These are phyloP conservation scores for Amylostereum areolatum DNA, from an alignment of 1,284 basidiomycete genomes.

Conservation along the genomic window DNA sequence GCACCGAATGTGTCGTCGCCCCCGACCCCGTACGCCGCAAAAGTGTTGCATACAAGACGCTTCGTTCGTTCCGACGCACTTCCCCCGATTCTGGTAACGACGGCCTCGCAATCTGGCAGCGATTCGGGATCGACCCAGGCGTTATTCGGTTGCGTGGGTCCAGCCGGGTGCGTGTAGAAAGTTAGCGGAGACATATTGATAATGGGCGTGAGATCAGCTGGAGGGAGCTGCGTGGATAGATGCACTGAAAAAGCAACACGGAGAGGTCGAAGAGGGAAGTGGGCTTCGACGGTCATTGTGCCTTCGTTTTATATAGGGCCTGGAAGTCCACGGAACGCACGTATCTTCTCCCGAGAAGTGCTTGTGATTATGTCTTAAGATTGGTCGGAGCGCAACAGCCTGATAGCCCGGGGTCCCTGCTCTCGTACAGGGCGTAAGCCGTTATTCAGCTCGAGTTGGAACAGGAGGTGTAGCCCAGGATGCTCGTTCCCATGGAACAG, in stretches of 20 bases:
- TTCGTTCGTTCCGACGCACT: conserved; percentile 56
- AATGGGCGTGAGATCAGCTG: no score
- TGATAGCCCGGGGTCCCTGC: no score
- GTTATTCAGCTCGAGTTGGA: no score
- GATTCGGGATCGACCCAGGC: conserved; percentile 59
- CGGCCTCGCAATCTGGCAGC: conserved; percentile 44
- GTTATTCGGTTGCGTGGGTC: conserved; percentile 13
- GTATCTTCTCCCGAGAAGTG: no score
- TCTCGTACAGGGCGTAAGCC: no score
- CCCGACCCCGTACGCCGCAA: conserved; percentile 61
- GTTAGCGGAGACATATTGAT: no score
- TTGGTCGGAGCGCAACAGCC: no score
- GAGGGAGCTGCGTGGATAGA: not conserved
- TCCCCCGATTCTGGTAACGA: conserved; percentile 49
- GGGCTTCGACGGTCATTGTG: not conserved
- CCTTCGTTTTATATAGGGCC: not conserved
- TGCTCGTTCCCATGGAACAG: not conserved
- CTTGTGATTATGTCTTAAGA: no score
- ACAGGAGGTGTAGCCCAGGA: no score
- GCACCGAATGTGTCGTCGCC: conserved; percentile 53
- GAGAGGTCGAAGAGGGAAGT: not conserved
- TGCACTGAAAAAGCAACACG: not conserved
- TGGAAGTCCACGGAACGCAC: no score
- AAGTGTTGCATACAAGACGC: conserved; percentile 59
- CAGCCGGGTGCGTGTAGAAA: no score